These are phyloP conservation scores for Canariomyces notabilis DNA, from an alignment of 2,329 filamentous ascomycete species.

Conservation along the genomic window DNA sequence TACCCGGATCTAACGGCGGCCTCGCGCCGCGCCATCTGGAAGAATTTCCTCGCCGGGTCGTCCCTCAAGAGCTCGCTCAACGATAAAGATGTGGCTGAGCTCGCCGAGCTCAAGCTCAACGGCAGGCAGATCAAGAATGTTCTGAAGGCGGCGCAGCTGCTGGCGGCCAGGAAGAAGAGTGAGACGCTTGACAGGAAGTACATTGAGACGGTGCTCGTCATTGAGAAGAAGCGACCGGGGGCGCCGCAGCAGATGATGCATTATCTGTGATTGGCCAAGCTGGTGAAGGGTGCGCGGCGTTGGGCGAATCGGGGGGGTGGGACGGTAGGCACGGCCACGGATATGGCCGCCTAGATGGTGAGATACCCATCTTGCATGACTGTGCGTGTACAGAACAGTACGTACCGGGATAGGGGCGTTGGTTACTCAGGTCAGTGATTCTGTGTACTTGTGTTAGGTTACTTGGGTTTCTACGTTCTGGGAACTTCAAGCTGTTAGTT, in stretches of 20 bases:
- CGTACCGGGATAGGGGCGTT: not conserved
- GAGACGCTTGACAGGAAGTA: constrained; percentile 29
- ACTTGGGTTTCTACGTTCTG: not conserved
- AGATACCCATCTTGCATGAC: not conserved
- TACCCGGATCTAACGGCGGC: constrained; percentile 38
- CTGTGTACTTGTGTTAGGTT: not conserved
- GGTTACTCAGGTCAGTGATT: not conserved
- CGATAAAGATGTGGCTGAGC: constrained; percentile 33
- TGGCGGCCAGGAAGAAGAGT: constrained; percentile 31
- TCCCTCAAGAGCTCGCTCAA: constrained; percentile 27
- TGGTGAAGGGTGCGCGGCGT: not conserved
- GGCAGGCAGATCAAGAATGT: constrained; percentile 36
- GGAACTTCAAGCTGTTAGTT: not conserved
- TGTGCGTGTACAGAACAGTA: not conserved
- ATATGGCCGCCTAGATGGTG: not conserved
- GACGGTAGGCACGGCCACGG: not conserved
- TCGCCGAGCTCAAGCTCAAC: constrained; percentile 34
- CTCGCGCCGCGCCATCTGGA: constrained; percentile 36
- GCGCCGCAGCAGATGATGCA: constrained; percentile 23
- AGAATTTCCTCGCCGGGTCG: constrained; percentile 35
- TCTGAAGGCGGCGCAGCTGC: constrained; percentile 33
- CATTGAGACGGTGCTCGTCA: constrained; percentile 29
- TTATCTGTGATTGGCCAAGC: constrained; percentile 16
- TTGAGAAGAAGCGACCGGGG: constrained; percentile 27
- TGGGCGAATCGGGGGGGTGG: not conserved